Conservation (phyloP, 306 rosid species). For the Begonia loranthoides region DNA sequence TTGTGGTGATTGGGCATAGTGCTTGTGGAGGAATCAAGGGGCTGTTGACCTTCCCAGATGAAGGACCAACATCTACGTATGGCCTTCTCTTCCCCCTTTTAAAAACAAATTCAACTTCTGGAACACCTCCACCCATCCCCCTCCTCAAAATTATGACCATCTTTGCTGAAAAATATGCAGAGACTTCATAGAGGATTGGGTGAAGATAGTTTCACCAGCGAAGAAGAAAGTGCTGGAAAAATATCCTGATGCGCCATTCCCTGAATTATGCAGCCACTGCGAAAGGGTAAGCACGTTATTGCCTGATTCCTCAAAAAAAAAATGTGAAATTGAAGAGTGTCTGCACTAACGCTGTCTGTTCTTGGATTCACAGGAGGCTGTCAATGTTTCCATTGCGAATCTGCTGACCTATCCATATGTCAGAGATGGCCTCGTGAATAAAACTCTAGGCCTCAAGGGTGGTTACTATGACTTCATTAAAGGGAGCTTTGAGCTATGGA, state of each 20-base stretch:
- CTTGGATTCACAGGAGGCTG: slow-evolving; percentile 65
- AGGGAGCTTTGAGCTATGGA: slow-evolving; percentile 85
- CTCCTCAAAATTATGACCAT: no score
- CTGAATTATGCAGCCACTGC: slow-evolving; percentile 53
- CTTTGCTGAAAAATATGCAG: slow-evolving; percentile 18
- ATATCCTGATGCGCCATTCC: slow-evolving; percentile 19
- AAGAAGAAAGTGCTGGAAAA: slow-evolving; percentile 49
- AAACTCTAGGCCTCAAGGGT: slow-evolving; percentile 65
- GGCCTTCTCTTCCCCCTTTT: background rate
- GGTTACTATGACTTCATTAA: slow-evolving; percentile 83
- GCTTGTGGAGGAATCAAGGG: slow-evolving; percentile 97
- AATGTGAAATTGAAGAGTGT: no score
- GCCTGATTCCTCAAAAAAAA: no score
- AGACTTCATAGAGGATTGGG: slow-evolving; percentile 90
- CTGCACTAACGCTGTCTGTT: background rate
- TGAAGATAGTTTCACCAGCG: slow-evolving; percentile 64
- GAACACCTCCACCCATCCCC: no score
- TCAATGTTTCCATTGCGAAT: slow-evolving; percentile 71
- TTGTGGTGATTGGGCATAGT: slow-evolving; percentile 72
- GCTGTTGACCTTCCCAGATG: slow-evolving; percentile 48
- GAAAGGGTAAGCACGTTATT: slow-evolving; percentile 46
- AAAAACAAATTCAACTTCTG: no score
- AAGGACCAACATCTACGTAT: slow-evolving; percentile 64
- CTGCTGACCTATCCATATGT: slow-evolving; percentile 89
- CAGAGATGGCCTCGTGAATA: slow-evolving; percentile 77